Percentiles rank a stretch among this genome's conserved stretches.
Conservation (phyloP, 805 yeast genomes). For the Wickerhamiella galacta region DNA sequence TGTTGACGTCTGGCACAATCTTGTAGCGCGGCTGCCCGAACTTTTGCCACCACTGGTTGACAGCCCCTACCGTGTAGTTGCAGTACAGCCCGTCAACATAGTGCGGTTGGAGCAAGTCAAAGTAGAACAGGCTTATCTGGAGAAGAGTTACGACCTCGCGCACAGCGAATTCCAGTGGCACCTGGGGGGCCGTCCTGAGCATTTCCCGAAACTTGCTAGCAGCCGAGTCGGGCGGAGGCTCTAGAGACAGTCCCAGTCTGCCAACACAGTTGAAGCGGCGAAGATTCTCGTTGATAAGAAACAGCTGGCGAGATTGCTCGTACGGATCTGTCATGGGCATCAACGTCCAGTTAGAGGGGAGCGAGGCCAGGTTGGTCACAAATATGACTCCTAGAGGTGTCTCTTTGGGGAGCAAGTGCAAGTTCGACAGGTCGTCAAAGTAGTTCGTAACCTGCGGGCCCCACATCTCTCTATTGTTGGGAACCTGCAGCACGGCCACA, state of each 20-base stretch:
- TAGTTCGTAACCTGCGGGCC: conserved; percentile 38
- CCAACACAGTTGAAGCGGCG: conserved; percentile 72
- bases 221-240: conserved; percentile 55
- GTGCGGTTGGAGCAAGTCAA: conserved; percentile 48
- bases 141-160: conserved; percentile 55
- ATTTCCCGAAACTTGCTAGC: conserved; percentile 68
- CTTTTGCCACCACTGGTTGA: conserved; percentile 65
- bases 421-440: conserved; percentile 45
- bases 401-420: conserved; percentile 53
- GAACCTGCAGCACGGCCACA: conserved; percentile 44
- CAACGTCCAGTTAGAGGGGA: conserved; percentile 59
- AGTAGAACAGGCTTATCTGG: conserved; percentile 65
- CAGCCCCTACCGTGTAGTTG: conserved; percentile 54
- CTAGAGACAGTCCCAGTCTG: conserved; percentile 55
- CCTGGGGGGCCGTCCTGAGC: conserved; percentile 35
- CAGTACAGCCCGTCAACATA: conserved; percentile 79
- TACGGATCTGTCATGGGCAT: conserved; percentile 27
- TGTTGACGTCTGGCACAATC: conserved; percentile 3
- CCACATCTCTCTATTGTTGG: conserved; percentile 31
- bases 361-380: conserved; percentile 66
- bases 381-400: conserved; percentile 46
- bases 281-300: conserved; percentile 60
- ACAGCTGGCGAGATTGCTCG: conserved; percentile 35
- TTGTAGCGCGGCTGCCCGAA: conserved; percentile 30
- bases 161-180: conserved; percentile 49